phyloP scores from a whole-genome alignment of 805 yeast genomes.

The Candida silvicultrix region DNA sequence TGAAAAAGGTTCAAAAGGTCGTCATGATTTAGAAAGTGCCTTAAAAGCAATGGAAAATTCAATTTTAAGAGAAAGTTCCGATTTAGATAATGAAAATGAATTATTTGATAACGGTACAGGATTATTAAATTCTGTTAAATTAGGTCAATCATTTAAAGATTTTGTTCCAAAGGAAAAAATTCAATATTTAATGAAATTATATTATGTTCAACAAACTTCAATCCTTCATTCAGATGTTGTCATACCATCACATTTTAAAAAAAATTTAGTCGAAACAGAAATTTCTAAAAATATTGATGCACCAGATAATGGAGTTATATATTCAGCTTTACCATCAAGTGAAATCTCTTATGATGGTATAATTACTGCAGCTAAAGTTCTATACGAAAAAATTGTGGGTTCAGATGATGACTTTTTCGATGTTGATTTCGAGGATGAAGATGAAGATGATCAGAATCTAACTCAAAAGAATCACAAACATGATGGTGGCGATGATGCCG shows the following conservation, averaged over 20 bases:
- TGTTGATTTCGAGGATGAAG: conserved; percentile 88
- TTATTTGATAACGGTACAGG: conserved; percentile 48
- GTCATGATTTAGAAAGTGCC: conserved; percentile 75
- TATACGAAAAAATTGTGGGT: conserved; percentile 80
- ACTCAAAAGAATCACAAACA: conserved; percentile 1
- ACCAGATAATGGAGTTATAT: conserved; percentile 41
- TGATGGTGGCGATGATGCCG: conserved; percentile 1
- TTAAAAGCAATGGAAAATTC: conserved; percentile 72
- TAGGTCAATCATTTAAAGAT: conserved; percentile 80
- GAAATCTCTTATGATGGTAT: conserved; percentile 92
- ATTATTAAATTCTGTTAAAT: conserved; percentile 68
- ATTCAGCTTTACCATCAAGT: conserved; percentile 65
- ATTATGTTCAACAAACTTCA: conserved; percentile 53
- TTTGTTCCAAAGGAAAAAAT: conserved; percentile 77
- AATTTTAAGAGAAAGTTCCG: conserved; percentile 69
- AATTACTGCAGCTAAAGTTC: conserved; percentile 68
- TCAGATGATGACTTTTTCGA: conserved; percentile 94
- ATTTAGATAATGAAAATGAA: conserved; percentile 51
- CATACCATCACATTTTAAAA: conserved; percentile 32
- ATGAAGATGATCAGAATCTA: conserved; percentile 53
- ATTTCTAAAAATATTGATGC: conserved; percentile 2
- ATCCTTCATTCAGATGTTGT: conserved; percentile 52
- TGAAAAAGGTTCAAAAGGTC: conserved; percentile 64
- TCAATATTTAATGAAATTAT: conserved; percentile 52
- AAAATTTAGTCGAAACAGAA: no score